Conservation (phyloP, 768 basidiomycete species). For the Suillus hirtellus region DNA sequence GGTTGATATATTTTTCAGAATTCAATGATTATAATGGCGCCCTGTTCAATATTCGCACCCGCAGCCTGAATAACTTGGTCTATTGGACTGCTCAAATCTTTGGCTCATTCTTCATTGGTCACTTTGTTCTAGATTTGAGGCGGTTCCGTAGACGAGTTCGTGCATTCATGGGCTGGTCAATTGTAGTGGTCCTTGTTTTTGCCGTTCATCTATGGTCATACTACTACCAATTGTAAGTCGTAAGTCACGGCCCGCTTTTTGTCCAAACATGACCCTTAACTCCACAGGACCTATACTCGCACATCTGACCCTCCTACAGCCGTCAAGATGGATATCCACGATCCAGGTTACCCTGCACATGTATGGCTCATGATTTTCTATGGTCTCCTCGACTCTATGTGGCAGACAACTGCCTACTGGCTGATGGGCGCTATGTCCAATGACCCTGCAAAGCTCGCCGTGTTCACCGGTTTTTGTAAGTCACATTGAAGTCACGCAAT, state of each 20-base stretch:
- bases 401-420: constrained; percentile 85
- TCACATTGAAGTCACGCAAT: constrained; percentile 10
- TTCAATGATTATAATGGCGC: constrained; percentile 82
- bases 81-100: constrained; percentile 83
- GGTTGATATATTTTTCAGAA: constrained; percentile 41
- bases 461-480: constrained; percentile 82
- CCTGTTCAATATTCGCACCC: constrained; percentile 76
- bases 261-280: background rate
- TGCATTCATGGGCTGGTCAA: constrained; percentile 67
- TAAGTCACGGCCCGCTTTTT: background rate
- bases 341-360: constrained; percentile 52
- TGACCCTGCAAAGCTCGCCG: constrained; percentile 74
- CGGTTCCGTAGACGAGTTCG: constrained; percentile 61
- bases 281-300: constrained; percentile 58
- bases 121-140: constrained; percentile 58
- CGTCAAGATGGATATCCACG: constrained; percentile 59
- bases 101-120: constrained; percentile 70
- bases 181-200: constrained; percentile 65
- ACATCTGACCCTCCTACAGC: constrained; percentile 39
- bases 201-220: constrained; percentile 75
- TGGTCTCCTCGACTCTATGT: constrained; percentile 78
- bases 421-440: constrained; percentile 87
- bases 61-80: constrained; percentile 73
- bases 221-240: constrained; percentile 67
- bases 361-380: constrained; percentile 70